These are phyloP conservation scores for Exophiala sideris DNA, from an alignment of 2,329 filamentous ascomycete genomes.

Conservation along the genomic window DNA sequence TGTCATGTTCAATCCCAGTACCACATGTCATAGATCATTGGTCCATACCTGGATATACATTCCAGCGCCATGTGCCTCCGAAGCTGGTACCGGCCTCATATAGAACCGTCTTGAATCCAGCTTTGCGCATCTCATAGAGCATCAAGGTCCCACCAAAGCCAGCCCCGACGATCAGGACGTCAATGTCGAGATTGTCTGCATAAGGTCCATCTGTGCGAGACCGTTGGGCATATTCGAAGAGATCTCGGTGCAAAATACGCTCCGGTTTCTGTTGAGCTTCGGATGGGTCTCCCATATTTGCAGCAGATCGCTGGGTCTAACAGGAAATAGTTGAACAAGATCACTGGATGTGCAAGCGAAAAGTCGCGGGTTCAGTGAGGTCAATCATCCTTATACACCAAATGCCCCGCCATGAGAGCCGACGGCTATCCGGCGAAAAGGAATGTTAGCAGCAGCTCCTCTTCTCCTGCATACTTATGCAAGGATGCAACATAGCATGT, in stretches of 20 bases:
- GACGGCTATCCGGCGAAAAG: conserved; percentile 14
- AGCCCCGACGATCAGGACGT: conserved; percentile 32
- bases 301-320: not conserved
- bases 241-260: conserved; percentile 17
- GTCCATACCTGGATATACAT: conserved; percentile 33
- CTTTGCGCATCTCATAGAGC: conserved; percentile 52
- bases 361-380: not conserved
- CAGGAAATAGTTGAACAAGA: not conserved
- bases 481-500: not conserved
- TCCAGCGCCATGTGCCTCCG: conserved; percentile 38
- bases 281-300: conserved; percentile 21
- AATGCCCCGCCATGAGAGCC: not conserved
- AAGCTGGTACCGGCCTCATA: conserved; percentile 53
- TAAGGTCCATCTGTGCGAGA: conserved; percentile 21
- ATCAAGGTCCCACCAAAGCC: conserved; percentile 47
- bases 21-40: not conserved
- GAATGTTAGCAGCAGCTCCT: conserved; percentile 16
- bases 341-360: not conserved
- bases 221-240: conserved; percentile 18
- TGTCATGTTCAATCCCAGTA: conserved; percentile 14
- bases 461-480: not conserved
- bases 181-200: conserved; percentile 26
- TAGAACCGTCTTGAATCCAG: conserved; percentile 49
- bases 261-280: conserved; percentile 18
- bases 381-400: not conserved